Evolutionary conservation across 768 basidiomycete genomes (phyloP), one percentile per base, ranked within the genome.

Genomic region (Strobilomyces echinocephalus): DNA sequence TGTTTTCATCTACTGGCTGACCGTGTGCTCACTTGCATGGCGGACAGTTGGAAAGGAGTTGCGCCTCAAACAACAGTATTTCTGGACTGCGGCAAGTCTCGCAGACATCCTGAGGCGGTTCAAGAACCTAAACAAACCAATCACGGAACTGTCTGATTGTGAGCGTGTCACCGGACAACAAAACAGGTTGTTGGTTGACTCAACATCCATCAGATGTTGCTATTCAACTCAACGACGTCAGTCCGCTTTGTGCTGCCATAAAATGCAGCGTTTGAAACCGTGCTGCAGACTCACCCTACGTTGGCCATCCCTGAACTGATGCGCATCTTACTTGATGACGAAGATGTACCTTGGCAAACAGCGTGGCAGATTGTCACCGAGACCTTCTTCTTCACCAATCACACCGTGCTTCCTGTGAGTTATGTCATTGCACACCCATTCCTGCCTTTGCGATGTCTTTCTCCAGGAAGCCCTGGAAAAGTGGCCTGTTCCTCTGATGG

Each of bases 321-420:
- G 91, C 84, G 95, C 26, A 82, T 97, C 59, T 78, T 91, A 26
- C 73, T 90, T 60, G 95, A 98, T 63, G 95, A 98, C 35, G 95
- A 98, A 69, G 91, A 94, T 34, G 64, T 94, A 18, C 61, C 73
- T 2, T 99, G 93, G 89, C 81, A 83, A 57, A 61, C 71, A 15
- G 95, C 97, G 5, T 99, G 97, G 97, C 69, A 77, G 21, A 91
- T 98, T 61, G 84, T 87, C 42, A 91, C 84, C 49, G 87, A 87
- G 66, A 92, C 90, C 3, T 95, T 97, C 76, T 93, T 90, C 71
- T 98, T 93, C 75, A 97, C 94, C 10, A 97, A 95, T 69, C 94
- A 93, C 71, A 93, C 91, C 8, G 94, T 98, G 30, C 76, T 97
- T 30, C 90, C 92, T 21, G 91, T 87, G 38, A 62, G 82, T 78